Percentiles rank a stretch among this genome's conserved stretches.
Conservation (phyloP, 768 basidiomycete species). For the Amanita phalloides region DNA sequence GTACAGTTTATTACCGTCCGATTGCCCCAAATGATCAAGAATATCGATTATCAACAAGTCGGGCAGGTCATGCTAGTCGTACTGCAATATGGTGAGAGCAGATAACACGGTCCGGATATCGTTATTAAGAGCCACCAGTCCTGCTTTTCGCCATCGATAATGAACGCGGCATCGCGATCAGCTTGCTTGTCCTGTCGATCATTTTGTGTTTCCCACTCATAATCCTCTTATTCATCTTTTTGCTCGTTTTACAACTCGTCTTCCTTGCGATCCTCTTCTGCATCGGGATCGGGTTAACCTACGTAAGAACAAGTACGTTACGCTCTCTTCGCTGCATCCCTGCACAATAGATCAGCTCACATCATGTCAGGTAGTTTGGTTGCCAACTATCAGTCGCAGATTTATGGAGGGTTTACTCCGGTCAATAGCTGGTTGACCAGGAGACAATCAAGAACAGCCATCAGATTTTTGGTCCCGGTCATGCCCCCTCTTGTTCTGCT, state of each 20-base stretch:
- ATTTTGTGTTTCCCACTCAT: not conserved
- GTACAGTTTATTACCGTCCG: not conserved
- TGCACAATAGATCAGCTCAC: not conserved
- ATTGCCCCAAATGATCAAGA: not conserved
- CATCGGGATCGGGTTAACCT: not conserved
- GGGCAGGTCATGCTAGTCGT: not conserved
- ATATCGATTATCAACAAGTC: not conserved
- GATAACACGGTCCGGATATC: not conserved
- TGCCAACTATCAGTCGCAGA: not conserved
- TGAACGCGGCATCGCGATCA: not conserved
- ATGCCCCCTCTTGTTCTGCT: not conserved
- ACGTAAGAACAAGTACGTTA: not conserved
- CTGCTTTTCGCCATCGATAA: not conserved
- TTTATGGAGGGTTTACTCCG: not conserved
- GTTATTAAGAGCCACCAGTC: not conserved
- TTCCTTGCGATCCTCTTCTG: not conserved
- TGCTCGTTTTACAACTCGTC: not conserved
- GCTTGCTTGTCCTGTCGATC: not conserved
- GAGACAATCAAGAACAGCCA: not conserved
- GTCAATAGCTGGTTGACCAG: not conserved
- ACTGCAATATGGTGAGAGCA: not conserved
- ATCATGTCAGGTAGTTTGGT: not conserved
- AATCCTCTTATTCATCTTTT: not conserved
- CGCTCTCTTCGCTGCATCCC: not conserved
- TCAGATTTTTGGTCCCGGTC: not conserved